Percentiles rank a stretch among this genome's conserved stretches.
phyloP scores from a whole-genome alignment of 139 green algal species.

The Eudorina sp. region DNA sequence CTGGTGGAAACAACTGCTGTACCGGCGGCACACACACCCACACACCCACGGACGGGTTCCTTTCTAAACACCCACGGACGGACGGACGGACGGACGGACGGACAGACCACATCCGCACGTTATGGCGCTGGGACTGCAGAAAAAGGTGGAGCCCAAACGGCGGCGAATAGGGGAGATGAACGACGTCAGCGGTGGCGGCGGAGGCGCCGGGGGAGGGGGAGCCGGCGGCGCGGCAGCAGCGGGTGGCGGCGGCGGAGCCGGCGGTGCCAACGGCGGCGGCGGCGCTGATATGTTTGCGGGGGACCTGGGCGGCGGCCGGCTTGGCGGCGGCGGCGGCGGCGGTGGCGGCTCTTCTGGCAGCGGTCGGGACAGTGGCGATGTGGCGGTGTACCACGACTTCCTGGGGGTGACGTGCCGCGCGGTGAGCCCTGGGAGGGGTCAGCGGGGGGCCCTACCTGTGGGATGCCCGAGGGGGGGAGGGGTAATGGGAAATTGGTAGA shows the following conservation, averaged over 20 bases:
- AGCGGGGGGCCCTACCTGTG: too few species aligned
- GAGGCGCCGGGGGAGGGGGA: not conserved
- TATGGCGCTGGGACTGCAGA: not conserved
- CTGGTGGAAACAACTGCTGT: too few species aligned
- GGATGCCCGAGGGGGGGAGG: not conserved
- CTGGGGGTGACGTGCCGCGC: slow-evolving; percentile 19
- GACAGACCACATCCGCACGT: too few species aligned
- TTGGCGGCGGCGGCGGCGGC: not conserved
- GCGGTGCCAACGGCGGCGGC: not conserved
- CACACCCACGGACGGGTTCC: too few species aligned
- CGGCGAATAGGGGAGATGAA: not conserved
- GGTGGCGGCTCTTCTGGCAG: not conserved
- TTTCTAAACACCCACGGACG: too few species aligned
- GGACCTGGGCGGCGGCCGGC: not conserved
- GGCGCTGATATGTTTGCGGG: not conserved
- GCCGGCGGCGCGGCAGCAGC: not conserved
- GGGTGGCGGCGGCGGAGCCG: not conserved
- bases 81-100: too few species aligned
- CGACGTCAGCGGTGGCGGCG: not conserved
- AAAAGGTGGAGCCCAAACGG: slow-evolving; percentile 27
- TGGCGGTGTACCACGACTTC: slow-evolving; percentile 37
- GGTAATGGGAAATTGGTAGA: too few species aligned
- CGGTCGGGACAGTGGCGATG: too few species aligned
- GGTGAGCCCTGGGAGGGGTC: too few species aligned
- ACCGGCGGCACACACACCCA: too few species aligned